Conservation (phyloP, 2,329 filamentous ascomycete genomes). For the Scedosporium apiospermum region DNA sequence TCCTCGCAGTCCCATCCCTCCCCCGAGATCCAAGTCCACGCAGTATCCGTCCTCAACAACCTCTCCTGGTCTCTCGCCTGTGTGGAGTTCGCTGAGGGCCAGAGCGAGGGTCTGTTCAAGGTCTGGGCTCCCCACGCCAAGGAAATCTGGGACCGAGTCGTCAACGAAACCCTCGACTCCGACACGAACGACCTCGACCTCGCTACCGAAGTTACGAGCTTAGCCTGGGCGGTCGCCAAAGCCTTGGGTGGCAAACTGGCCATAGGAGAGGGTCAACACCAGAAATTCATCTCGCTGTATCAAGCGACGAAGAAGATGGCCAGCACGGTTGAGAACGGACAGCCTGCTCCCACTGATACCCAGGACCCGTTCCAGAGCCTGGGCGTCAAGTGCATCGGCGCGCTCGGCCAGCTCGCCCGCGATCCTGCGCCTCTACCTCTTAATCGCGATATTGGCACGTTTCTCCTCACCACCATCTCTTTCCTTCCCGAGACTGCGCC, state of each 20-base stretch:
- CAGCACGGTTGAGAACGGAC: constrained; percentile 15
- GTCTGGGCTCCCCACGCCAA: constrained; percentile 46
- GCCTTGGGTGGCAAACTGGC: constrained; percentile 40
- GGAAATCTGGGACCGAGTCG: constrained; percentile 46
- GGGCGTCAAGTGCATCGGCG: constrained; percentile 57
- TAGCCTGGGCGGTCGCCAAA: constrained; percentile 56
- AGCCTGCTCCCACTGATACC: constrained; percentile 13
- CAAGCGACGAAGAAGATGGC: constrained; percentile 38
- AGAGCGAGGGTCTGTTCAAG: constrained; percentile 39
- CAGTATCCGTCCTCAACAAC: constrained; percentile 55
- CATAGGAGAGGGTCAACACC: constrained; percentile 43
- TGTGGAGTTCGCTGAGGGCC: constrained; percentile 46
- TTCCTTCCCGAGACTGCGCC: constrained; percentile 40
- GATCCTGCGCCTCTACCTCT: constrained; percentile 40
- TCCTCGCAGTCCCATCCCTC: constrained; percentile 29
- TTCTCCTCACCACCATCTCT: constrained; percentile 47
- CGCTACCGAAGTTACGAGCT: constrained; percentile 52
- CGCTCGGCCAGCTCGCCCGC: constrained; percentile 53
- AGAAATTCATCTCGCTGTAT: constrained; percentile 56
- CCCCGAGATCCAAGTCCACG: constrained; percentile 38
- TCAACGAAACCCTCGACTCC: constrained; percentile 47
- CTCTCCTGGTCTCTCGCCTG: constrained; percentile 57
- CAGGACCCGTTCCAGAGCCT: constrained; percentile 52
- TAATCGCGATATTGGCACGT: constrained; percentile 55
- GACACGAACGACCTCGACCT: constrained; percentile 53